Evolutionary conservation across 352 stramenopile genomes (phyloP).

Genomic region (Phytophthora citrophthora): DNA sequence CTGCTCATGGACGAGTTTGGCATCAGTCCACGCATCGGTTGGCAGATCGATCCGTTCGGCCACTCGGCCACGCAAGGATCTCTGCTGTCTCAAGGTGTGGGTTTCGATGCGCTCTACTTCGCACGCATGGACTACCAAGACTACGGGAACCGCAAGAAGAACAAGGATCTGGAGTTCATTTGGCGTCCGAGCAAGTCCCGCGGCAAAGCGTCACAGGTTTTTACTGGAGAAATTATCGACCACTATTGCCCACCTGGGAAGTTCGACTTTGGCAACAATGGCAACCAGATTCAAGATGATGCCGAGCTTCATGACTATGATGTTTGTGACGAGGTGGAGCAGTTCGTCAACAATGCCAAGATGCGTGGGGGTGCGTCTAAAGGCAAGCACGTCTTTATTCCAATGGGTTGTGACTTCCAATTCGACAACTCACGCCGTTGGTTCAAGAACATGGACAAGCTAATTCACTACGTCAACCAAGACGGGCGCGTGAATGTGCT

Average conservation of each 20-base stretch:
- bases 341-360: constrained; percentile 81
- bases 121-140: constrained; percentile 98
- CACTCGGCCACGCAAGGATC: constrained; percentile 93
- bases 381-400: constrained; percentile 87
- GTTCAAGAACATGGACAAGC: constrained; percentile 97
- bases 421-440: constrained; percentile 90
- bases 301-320: constrained; percentile 88
- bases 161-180: constrained; percentile 94
- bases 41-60: constrained; percentile 98
- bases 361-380: constrained; percentile 77
- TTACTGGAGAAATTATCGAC: constrained; percentile 90
- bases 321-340: constrained; percentile 83
- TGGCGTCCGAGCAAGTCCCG: constrained; percentile 93
- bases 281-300: constrained; percentile 90
- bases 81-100: constrained; percentile 90
- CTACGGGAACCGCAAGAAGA: constrained; percentile 86
- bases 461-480: constrained; percentile 96
- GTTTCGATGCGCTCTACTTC: constrained; percentile 98
- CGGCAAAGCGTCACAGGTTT: constrained; percentile 82
- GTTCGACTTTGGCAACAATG: constrained; percentile 73
- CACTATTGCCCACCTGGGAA: constrained; percentile 77
- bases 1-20: constrained; percentile 96
- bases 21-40: constrained; percentile 94
- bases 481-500: constrained; percentile 93
- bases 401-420: constrained; percentile 96